Evolutionary conservation across 2,329 filamentous ascomycete genomes (phyloP), one percentile per base, ranked within the genome.

Genomic region (Aspergillus fumigatus): DNA sequence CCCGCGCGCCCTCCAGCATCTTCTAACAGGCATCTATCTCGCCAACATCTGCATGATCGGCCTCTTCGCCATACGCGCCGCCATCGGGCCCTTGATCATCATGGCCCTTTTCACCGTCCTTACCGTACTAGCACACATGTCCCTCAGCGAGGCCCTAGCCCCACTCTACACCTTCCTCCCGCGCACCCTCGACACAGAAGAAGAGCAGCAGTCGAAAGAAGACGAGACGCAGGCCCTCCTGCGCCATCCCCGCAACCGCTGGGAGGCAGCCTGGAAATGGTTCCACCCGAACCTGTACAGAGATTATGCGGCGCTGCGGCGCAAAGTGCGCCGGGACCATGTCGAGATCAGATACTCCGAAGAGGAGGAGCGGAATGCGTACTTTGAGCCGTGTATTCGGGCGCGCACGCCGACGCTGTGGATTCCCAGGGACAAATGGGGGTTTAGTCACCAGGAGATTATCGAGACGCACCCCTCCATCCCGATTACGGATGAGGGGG

Each of bases 11-110:
- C 79, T 97, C 21, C 87, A 94, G 70, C 92, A 97, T 60, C 82
- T 96, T 38, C 83, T 95, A 41, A 87, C 87, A 0, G 92, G 93
- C 11, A 75, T 96, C 21, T 97, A 97, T 71, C 81, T 97, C 25
- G 87, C 89, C 1, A 85, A 95, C 65, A 73, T 93, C 14, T 94
- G 90, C 74, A 81, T 97, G 72, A 88, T 96, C 62, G 92, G 92
- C 23, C 81, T 97, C 1, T 92, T 96, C 66, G 88, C 83, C 48
- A 84, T 93, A 52, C 85, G 84, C 9, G 78, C 78, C 4, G 75
- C 75, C 27, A 67, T 87, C 11, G 88, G 86, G 0, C 89, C 90
- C 0, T 74, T 92, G 58, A 76, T 92, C n/a, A 76, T 94, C 50
- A 92, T 93, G 85, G 79, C 89, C 21, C 69, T 88, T 21, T 89